Base-by-base conservation (phyloP, 169 alveolate genomes). In the Plasmodium falciparum region DNA sequence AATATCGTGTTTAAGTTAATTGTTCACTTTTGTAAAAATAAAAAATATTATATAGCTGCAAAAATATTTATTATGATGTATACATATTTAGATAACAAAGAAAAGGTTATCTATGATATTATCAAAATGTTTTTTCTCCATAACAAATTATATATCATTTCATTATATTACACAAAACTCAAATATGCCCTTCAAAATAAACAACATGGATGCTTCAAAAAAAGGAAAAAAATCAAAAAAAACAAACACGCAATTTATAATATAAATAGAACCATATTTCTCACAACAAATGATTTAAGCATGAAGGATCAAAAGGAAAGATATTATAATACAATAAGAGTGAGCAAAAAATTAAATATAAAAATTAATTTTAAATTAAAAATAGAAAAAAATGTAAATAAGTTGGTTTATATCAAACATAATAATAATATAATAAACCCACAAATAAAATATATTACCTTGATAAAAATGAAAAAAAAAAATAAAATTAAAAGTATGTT, bases 31-130 rank as follows among this genome's bases (percentile, higher is more conserved):
- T 69, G 67, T 54, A 50, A 69, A 69, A 50, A 3, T 63, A 70
- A 24, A 72, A 67, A 66, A 56, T 80, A 67, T 26, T 80, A 56
- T 54, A 49, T 80, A 47, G 90, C 90, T 9, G 65, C 90, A 24
- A 49, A 80, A 20, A 72, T 80, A 47, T 67, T 80, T 58, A 52
- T 58, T 73, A 70, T 12, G 11, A n/a, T 80, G 73, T 56, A 63
- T 67, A 67, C 69, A 47, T 52, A 52, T 29, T 80, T 80, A 4
- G 7, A 73, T 61, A 72, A 66, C 63, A 80, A 69, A 58, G 13
- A 50, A 9, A 67, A 58, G 26, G 56, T 69, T n/a, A 80, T 58
- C 22, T 80, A 80, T 49, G 56, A 80, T 50, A 49, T 80, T 33
- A 80, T 80, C 22, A 47, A 69, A 50, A 47, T 63, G 11, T 80